phyloP scores from a whole-genome alignment of 371 early-diverging fungal species.

The Lichtheimia ramosa region DNA sequence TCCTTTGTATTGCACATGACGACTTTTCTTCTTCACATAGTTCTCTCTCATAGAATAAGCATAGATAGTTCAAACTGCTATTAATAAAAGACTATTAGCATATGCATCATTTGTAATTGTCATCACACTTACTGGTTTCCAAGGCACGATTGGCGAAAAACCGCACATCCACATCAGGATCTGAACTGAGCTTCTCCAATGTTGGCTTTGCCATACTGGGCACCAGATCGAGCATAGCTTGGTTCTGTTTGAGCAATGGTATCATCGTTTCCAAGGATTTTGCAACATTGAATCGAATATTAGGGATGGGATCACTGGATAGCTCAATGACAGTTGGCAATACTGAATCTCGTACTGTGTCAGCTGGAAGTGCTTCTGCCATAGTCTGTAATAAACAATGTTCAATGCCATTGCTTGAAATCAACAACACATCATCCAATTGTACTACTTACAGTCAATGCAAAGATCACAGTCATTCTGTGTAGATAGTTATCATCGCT shows the following conservation, averaged over 20 bases:
- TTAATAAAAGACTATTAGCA: neutral
- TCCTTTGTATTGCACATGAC: neutral
- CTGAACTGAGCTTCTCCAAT: conserved; percentile 81
- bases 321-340: conserved; percentile 87
- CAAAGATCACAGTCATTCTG: conserved; percentile 96
- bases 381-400: conserved; percentile 60
- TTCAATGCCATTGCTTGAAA: neutral
- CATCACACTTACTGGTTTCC: conserved; percentile 19
- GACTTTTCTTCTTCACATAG: neutral
- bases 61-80: neutral
- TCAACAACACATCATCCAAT: neutral
- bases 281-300: conserved; percentile 98
- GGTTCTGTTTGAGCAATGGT: conserved; percentile 71
- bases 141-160: conserved; percentile 89
- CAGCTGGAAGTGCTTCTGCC: conserved; percentile 84
- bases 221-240: conserved; percentile 63
- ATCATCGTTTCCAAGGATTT: conserved; percentile 90
- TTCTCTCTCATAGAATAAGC: neutral
- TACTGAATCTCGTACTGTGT: conserved; percentile 85
- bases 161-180: conserved; percentile 91
- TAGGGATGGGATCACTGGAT: conserved; percentile 94
- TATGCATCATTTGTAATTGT: neutral
- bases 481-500: conserved; percentile 89
- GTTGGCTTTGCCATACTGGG: conserved; percentile 76
- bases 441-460: conserved; percentile 72